Conservation (phyloP, 2,329 filamentous ascomycete species). For the Ciborinia camelliae region DNA sequence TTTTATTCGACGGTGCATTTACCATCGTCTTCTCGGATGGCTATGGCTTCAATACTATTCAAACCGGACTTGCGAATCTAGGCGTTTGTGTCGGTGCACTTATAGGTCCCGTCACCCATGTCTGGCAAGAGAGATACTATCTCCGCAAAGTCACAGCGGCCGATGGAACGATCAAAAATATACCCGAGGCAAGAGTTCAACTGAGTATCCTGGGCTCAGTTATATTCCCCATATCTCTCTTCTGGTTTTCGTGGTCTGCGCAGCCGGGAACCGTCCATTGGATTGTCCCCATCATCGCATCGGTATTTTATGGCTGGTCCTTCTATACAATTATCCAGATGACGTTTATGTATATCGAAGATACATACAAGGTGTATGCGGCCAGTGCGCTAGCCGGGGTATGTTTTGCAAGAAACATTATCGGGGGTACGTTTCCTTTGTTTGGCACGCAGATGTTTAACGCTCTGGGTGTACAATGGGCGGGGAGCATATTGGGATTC, state of each 20-base stretch:
- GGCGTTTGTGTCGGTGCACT: slow-evolving; percentile 46
- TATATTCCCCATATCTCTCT: slow-evolving; percentile 49
- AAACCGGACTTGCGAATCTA: slow-evolving; percentile 41
- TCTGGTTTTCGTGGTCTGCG: slow-evolving; percentile 60
- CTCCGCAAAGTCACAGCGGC: slow-evolving; percentile 40
- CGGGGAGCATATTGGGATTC: slow-evolving; percentile 41
- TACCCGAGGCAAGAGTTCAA: slow-evolving; percentile 75
- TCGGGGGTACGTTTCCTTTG: slow-evolving; percentile 57
- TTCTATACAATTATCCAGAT: slow-evolving; percentile 55
- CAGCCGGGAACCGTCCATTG: slow-evolving; percentile 53
- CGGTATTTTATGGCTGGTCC: slow-evolving; percentile 57
- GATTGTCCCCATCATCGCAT: slow-evolving; percentile 49
- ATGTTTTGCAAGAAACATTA: slow-evolving; percentile 52
- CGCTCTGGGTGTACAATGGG: slow-evolving; percentile 40
- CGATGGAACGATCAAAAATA: slow-evolving; percentile 33
- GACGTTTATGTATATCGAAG: slow-evolving; percentile 49
- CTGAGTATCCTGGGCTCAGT: slow-evolving; percentile 59
- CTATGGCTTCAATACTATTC: slow-evolving; percentile 40
- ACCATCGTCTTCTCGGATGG: slow-evolving; percentile 40
- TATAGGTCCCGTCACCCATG: slow-evolving; percentile 64
- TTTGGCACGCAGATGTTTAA: slow-evolving; percentile 55
- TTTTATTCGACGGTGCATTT: slow-evolving; percentile 43
- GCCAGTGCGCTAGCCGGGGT: slow-evolving; percentile 60
- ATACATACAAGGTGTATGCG: slow-evolving; percentile 55
- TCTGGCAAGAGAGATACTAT: slow-evolving; percentile 67